These are phyloP conservation scores for Crotalaria pallida DNA, from an alignment of 306 rosid species.

Conservation along the genomic window DNA sequence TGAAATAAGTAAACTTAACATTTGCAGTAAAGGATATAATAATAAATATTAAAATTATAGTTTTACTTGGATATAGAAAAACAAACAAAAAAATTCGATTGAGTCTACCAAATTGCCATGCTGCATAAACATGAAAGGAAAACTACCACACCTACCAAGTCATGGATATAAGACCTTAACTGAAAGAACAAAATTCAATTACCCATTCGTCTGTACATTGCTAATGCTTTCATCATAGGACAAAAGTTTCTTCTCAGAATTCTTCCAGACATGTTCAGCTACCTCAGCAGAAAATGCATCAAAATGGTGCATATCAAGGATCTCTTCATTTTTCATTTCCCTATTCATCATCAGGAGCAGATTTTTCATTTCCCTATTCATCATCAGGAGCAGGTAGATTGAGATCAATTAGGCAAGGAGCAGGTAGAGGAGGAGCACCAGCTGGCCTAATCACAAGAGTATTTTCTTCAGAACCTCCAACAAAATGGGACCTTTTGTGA, in stretches of 20 bases:
- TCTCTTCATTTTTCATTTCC: conserved; percentile 19
- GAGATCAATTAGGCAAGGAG: conserved; percentile 67
- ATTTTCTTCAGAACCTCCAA: conserved; percentile 59
- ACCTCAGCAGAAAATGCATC: conserved; percentile 20
- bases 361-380: conserved; percentile 47
- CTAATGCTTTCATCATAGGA: conserved; percentile 31
- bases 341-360: conserved; percentile 75
- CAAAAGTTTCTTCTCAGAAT: conserved; percentile 23
- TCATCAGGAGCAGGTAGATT: conserved; percentile 84
- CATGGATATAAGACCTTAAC: conserved; percentile 29
- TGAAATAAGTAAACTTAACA: not conserved
- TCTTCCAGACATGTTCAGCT: conserved; percentile 22
- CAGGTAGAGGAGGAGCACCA: conserved; percentile 24
- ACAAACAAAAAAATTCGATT: conserved; percentile 9
- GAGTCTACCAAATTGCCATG: conserved; percentile 16
- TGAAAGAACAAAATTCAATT: conserved; percentile 19
- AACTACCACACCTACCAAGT: conserved; percentile 28
- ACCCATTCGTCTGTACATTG: conserved; percentile 46
- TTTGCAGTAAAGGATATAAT: conserved; percentile 6
- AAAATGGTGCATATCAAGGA: conserved; percentile 28
- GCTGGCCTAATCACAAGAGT: conserved; percentile 43
- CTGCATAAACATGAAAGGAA: conserved; percentile 33
- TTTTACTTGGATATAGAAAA: not conserved
- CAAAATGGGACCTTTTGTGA: conserved; percentile 91
- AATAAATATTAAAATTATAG: not conserved